phyloP scores from a whole-genome alignment of 768 basidiomycete species.

The Naganishia kalamii region DNA sequence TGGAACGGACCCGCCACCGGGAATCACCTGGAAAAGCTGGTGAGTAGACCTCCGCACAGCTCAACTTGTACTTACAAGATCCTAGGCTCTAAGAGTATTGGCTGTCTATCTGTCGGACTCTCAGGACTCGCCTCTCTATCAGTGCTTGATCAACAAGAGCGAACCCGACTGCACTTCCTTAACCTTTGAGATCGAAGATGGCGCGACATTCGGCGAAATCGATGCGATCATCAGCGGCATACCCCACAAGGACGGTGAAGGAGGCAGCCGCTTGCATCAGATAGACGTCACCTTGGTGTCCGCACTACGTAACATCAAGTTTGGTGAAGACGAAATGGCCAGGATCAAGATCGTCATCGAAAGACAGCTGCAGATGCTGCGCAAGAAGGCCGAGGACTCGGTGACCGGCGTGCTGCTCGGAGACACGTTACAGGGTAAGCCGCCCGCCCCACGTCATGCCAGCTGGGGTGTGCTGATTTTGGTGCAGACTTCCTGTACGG shows the following conservation, averaged over 20 bases:
- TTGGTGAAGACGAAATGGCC: slow-evolving; percentile 78
- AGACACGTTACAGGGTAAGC: slow-evolving; percentile 39
- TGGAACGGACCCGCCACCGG: slow-evolving; percentile 72
- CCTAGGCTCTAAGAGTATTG: slow-evolving; percentile 69
- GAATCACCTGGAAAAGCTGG: slow-evolving; percentile 67
- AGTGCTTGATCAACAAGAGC: slow-evolving; percentile 86
- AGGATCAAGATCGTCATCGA: slow-evolving; percentile 83
- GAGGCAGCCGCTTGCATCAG: slow-evolving; percentile 60
- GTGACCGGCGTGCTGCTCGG: slow-evolving; percentile 35
- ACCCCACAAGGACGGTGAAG: slow-evolving; percentile 48
- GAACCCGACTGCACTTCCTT: slow-evolving; percentile 75
- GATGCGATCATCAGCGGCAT: slow-evolving; percentile 76
- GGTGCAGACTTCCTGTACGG: slow-evolving; percentile 79
- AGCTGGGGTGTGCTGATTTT: background rate
- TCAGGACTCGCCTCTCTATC: slow-evolving; percentile 51
- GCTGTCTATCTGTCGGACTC: slow-evolving; percentile 77
- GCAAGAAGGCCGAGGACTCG: slow-evolving; percentile 39
- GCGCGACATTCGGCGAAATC: slow-evolving; percentile 66
- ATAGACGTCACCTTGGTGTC: slow-evolving; percentile 64
- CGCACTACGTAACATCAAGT: slow-evolving; percentile 63
- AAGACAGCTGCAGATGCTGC: slow-evolving; percentile 74
- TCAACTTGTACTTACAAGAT: too few relatives aligned
- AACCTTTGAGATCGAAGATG: slow-evolving; percentile 69
- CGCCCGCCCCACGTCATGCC: background rate
- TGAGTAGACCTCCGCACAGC: too few relatives aligned